Evolutionary conservation across 2,329 filamentous ascomycete genomes (phyloP).

Genomic region (Botrytis deweyae): DNA sequence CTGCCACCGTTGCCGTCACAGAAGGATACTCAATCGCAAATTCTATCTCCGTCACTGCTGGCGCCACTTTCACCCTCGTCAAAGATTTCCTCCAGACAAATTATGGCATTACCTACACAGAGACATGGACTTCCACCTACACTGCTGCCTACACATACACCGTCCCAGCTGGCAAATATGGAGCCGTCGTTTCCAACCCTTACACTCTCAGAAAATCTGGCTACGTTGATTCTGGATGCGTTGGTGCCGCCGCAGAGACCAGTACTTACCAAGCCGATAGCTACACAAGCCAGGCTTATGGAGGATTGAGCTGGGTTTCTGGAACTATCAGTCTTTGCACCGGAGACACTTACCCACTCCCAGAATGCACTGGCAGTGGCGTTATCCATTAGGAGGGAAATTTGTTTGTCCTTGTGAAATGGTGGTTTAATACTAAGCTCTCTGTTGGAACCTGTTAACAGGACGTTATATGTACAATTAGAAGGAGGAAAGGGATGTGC

Average conservation of each 20-base stretch:
- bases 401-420: not conserved
- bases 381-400: not conserved
- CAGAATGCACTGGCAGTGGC: not conserved
- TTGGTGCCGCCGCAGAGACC: not conserved
- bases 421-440: not conserved
- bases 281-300: not conserved
- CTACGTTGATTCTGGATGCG: not conserved
- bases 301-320: not conserved
- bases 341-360: not conserved
- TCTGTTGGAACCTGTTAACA: not conserved
- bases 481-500: not conserved
- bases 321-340: slow-evolving; percentile 17
- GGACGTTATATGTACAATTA: not conserved
- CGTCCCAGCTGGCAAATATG: not conserved
- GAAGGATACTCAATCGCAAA: slow-evolving; percentile 1
- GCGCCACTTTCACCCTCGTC: not conserved
- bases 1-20: not conserved
- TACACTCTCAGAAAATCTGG: slow-evolving; percentile 1
- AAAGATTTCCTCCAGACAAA: not conserved
- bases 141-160: slow-evolving; percentile 8
- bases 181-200: slow-evolving; percentile 13
- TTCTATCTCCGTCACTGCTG: not conserved
- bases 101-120: not conserved
- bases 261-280: slow-evolving; percentile 6
- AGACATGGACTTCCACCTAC: slow-evolving; percentile 5